These are phyloP conservation scores for Ambrosiella cleistominuta DNA, from an alignment of 2,329 filamentous ascomycete species.

Conservation along the genomic window DNA sequence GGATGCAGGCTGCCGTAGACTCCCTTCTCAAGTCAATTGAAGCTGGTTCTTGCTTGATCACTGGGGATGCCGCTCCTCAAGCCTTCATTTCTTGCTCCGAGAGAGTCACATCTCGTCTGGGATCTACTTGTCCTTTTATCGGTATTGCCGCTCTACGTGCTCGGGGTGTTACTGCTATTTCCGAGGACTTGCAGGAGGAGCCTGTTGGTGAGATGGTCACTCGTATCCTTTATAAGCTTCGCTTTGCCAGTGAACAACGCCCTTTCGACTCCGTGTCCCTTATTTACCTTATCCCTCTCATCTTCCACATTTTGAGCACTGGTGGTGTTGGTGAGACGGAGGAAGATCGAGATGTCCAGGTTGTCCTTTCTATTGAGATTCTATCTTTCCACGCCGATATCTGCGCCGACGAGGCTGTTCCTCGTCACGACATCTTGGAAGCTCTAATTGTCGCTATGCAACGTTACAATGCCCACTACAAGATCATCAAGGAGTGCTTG, in stretches of 20 bases:
- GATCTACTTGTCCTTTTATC: constrained; percentile 61
- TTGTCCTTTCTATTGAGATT: constrained; percentile 77
- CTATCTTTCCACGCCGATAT: constrained; percentile 73
- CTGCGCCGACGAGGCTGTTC: constrained; percentile 57
- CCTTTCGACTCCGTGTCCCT: constrained; percentile 79
- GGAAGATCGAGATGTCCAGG: constrained; percentile 76
- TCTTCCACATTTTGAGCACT: constrained; percentile 60
- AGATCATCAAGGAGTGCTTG: constrained; percentile 82
- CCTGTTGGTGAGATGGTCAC: constrained; percentile 73
- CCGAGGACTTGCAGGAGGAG: constrained; percentile 57
- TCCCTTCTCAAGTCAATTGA: constrained; percentile 58
- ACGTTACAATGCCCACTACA: constrained; percentile 81
- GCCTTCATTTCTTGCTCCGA: constrained; percentile 69
- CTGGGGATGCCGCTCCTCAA: constrained; percentile 59
- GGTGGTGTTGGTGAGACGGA: constrained; percentile 56
- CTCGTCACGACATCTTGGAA: constrained; percentile 55
- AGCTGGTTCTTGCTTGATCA: constrained; percentile 63
- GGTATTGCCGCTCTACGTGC: constrained; percentile 74
- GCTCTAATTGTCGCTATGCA: constrained; percentile 71
- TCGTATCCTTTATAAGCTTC: constrained; percentile 73
- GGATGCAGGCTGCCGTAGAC: constrained; percentile 70
- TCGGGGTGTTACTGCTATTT: constrained; percentile 54
- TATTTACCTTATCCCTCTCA: constrained; percentile 68
- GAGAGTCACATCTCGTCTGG: constrained; percentile 56
- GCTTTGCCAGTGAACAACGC: constrained; percentile 82